Conservation (phyloP, 768 basidiomycete genomes). For the Lactifluus subvellereus region DNA sequence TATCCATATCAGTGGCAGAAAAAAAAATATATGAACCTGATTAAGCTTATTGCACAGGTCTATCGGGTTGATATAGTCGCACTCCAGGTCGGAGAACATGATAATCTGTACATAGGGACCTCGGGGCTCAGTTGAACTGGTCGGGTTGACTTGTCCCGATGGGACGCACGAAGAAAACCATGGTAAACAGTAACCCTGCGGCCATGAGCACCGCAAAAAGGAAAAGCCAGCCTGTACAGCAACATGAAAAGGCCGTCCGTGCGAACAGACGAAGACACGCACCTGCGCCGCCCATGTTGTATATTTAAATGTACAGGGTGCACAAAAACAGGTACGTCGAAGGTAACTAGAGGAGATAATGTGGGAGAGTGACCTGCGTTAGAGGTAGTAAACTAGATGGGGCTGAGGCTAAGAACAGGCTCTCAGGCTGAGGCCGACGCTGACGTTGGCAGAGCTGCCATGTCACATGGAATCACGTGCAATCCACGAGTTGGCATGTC, state of each 20-base stretch:
- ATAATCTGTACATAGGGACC: conserved; percentile 66
- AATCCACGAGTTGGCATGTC: background rate
- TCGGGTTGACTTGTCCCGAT: background rate
- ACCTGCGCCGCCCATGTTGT: conserved; percentile 41
- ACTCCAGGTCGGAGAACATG: conserved; percentile 99
- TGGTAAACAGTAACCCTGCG: conserved; percentile 92
- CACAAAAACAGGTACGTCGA: background rate
- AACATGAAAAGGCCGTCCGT: background rate
- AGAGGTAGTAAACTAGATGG: background rate
- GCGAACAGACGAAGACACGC: conserved; percentile 24
- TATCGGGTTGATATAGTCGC: conserved; percentile 99
- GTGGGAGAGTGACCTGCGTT: background rate
- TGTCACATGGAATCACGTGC: conserved; percentile 1
- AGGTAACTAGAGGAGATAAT: background rate
- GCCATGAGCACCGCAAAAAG: conserved; percentile 94
- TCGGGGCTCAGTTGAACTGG: background rate
- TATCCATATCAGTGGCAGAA: background rate
- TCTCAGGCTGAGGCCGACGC: background rate
- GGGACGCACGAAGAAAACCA: conserved; percentile 94
- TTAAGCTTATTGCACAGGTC: conserved; percentile 99
- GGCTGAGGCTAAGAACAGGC: background rate
- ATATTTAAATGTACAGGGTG: conserved; percentile 9
- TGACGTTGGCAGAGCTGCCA: conserved; percentile 5
- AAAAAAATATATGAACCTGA: conserved; percentile 47
- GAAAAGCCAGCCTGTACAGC: conserved; percentile 81